Evolutionary conservation across 2,329 filamentous ascomycete species (phyloP), one percentile per base, ranked within the genome.

Genomic region (Oidium heveae): DNA sequence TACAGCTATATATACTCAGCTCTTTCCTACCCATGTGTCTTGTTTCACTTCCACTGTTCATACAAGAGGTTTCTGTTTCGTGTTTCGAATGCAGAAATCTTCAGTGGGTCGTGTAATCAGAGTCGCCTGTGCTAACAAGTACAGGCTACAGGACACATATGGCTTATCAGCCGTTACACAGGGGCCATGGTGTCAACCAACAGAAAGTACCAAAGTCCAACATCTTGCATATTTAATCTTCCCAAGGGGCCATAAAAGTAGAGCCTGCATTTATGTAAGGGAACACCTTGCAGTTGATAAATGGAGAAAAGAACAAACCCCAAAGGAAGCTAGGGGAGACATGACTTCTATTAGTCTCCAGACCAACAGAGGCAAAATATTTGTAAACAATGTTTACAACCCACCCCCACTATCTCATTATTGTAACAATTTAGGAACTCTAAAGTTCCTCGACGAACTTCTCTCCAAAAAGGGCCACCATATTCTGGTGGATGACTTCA

Each of bases 151-250:
- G n/a, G n/a, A n/a, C n/a, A n/a, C n/a, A n/a, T n/a, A n/a, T n/a
- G n/a, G n/a, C n/a, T n/a, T n/a, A n/a, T n/a, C n/a, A n/a, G n/a
- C n/a, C n/a, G n/a, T n/a, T 39, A 16, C 39, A 12, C 50, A 52
- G 32, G 51, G 32, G 24, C 51, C 36, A 53, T 28, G 51, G 18
- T 7, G 36, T 43, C 51, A 41, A 10, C 18, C 36, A 43, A 43
- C 51, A 53, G 51, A 53, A 20, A 41, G 34, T 28, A 53, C 34
- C 10, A 39, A 34, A 53, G 24, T 43, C 34, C 20, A 8, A 28
- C 51, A 53, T n/a, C 36, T 13, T 5, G 51, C 51, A 18, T 53
- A 53, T 22, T 36, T 53, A 32, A n/a, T 53, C 16, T 53, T 53
- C 18, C 36, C 34, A 41, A n/a, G 7, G 13, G 18, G 20, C 18